A percentile compares a stretch with the other conserved stretches of the same genome.
Conservation (phyloP, 257 asterid genomes). For the Oldenlandia corymbosa region DNA sequence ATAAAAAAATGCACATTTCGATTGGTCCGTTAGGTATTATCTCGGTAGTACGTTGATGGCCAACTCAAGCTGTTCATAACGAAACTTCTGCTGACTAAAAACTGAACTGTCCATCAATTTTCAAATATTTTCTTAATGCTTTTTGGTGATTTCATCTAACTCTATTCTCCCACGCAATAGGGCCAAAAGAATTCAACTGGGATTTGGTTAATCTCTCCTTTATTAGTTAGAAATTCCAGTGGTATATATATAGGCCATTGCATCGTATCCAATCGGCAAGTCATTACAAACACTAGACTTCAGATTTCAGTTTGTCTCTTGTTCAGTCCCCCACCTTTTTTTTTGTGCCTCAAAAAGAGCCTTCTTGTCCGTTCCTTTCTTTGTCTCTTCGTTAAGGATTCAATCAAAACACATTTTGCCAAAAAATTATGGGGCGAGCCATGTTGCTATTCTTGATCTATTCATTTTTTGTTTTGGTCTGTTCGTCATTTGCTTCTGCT, state of each 20-base stretch:
- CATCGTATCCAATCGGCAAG: no score
- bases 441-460: constrained; percentile 17
- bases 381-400: no score
- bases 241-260: no score
- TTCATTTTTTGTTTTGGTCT: constrained; percentile 26
- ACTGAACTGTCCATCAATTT: background rate
- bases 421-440: constrained; percentile 22
- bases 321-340: no score
- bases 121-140: background rate
- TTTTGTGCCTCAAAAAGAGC: no score
- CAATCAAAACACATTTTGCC: no score
- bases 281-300: no score
- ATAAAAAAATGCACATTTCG: background rate
- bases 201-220: no score
- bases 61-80: constrained; percentile 13
- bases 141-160: background rate
- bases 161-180: constrained; percentile 13
- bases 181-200: no score
- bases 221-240: no score
- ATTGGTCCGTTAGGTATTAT: background rate
- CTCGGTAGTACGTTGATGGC: constrained; percentile 9
- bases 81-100: constrained; percentile 13
- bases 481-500: constrained; percentile 39
- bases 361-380: no score
- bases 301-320: no score